Conservation (phyloP, 2,329 filamentous ascomycete genomes). For the Diaporthe ampelina region DNA sequence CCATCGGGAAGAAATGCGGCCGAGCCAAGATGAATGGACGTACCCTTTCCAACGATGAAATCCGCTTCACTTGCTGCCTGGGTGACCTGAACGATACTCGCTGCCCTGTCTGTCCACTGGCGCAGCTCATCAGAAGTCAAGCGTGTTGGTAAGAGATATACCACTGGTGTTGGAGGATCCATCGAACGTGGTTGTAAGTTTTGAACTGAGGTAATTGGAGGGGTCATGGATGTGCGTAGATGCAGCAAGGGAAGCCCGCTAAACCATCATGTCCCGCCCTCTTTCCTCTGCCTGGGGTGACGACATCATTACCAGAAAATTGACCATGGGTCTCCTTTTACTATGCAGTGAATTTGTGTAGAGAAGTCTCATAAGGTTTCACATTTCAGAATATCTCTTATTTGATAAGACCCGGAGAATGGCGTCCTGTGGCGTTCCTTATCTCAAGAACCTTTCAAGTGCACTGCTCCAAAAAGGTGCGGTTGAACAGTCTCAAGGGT, state of each 20-base stretch:
- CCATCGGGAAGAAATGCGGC: neutral
- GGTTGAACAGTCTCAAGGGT: neutral
- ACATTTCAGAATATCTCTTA: neutral
- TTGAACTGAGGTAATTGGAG: neutral
- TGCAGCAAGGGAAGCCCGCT: neutral
- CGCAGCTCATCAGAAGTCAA: slow-evolving; percentile 74
- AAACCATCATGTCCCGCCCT: neutral
- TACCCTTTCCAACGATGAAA: slow-evolving; percentile 78
- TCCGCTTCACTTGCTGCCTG: slow-evolving; percentile 80
- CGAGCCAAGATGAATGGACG: neutral
- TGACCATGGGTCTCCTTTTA: neutral
- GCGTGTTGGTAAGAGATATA: slow-evolving; percentile 82
- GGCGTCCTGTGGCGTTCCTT: neutral
- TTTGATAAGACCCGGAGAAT: neutral
- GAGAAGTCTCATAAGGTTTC: too few relatives aligned
- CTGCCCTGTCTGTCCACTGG: slow-evolving; percentile 74
- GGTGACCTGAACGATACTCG: slow-evolving; percentile 79
- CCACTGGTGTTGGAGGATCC: slow-evolving; percentile 66
- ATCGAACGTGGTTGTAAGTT: slow-evolving; percentile 42
- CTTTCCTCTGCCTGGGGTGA: neutral
- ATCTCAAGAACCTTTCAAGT: neutral
- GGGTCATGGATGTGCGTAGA: neutral
- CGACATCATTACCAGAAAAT: neutral
- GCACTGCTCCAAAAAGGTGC: neutral
- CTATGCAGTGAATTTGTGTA: neutral